phyloP scores from a whole-genome alignment of 1,139 yeast genomes.

The Arxiozyma heterogenica region DNA sequence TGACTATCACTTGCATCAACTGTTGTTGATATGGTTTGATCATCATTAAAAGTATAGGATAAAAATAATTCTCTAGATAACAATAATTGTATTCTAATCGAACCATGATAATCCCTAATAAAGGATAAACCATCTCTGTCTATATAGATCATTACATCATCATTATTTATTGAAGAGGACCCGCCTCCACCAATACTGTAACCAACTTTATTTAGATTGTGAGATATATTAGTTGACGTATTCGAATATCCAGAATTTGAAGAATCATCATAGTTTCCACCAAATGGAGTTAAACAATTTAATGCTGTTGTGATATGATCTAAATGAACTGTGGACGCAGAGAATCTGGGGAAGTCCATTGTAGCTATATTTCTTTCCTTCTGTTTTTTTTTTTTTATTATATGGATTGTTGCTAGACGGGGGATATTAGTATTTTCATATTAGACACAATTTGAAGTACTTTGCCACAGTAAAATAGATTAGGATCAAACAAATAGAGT shows the following conservation, averaged over 20 bases:
- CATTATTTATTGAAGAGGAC: constrained; percentile 8
- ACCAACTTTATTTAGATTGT: background rate
- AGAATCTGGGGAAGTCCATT: constrained; percentile 12
- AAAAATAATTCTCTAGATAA: constrained; percentile 29
- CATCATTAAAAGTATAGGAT: constrained; percentile 19
- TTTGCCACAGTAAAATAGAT: background rate
- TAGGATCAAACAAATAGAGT: too few relatives aligned
- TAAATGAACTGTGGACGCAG: constrained; percentile 29
- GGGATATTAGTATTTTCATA: background rate
- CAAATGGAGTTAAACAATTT: constrained; percentile 27
- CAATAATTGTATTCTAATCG: constrained; percentile 27
- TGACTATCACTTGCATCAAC: constrained; percentile 7
- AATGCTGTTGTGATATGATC: constrained; percentile 30
- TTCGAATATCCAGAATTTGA: background rate
- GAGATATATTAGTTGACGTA: background rate
- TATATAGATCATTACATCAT: constrained; percentile 29
- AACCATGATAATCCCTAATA: constrained; percentile 31
- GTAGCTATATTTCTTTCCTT: background rate
- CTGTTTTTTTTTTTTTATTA: background rate
- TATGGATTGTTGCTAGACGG: background rate
- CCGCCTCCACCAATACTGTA: background rate
- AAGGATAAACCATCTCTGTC: constrained; percentile 35
- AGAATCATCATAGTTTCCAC: constrained; percentile 9
- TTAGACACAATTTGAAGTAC: background rate
- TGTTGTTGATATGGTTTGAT: constrained; percentile 4